These are phyloP conservation scores for Harrya chromipes DNA, from an alignment of 768 basidiomycete genomes.

Conservation along the genomic window DNA sequence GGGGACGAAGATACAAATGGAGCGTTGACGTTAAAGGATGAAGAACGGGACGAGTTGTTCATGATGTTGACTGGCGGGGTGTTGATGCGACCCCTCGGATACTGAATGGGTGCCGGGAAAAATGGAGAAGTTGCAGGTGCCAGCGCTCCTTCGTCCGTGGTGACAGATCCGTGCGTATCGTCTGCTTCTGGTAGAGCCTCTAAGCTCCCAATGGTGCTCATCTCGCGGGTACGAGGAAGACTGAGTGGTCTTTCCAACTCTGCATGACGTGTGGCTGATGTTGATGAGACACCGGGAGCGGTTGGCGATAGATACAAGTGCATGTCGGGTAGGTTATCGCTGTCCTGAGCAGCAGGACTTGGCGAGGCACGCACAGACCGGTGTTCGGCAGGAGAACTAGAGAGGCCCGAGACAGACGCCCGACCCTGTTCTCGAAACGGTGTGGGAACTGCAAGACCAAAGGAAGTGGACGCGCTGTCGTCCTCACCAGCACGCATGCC, in stretches of 20 bases:
- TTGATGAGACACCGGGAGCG: slow-evolving; percentile 45
- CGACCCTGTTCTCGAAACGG: slow-evolving; percentile 40
- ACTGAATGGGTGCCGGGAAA: slow-evolving; percentile 38
- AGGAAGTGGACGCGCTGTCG: slow-evolving; percentile 32
- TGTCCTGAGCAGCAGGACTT: slow-evolving; percentile 47
- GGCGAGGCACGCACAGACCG: slow-evolving; percentile 71
- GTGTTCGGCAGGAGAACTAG: slow-evolving; percentile 61
- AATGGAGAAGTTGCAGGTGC: slow-evolving; percentile 33
- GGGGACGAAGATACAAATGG: slow-evolving; percentile 66
- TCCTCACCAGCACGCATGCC: slow-evolving; percentile 53
- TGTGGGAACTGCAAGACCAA: slow-evolving; percentile 45
- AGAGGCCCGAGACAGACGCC: slow-evolving; percentile 53
- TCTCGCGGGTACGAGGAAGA: slow-evolving; percentile 45
- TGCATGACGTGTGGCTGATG: slow-evolving; percentile 44
- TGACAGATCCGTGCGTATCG: slow-evolving; percentile 41
- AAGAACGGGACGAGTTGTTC: slow-evolving; percentile 34
- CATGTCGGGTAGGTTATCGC: slow-evolving; percentile 20
- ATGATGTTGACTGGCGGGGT: slow-evolving; percentile 47
- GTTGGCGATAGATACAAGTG: slow-evolving; percentile 37
- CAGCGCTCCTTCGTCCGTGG: slow-evolving; percentile 25
- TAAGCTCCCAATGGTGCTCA: slow-evolving; percentile 46
- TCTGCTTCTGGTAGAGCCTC: slow-evolving; percentile 56
- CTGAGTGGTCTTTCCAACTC: slow-evolving; percentile 46
- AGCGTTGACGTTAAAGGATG: slow-evolving; percentile 43
- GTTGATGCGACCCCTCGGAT: slow-evolving; percentile 37